A percentile compares a stretch with the other conserved stretches of the same genome.
Evolutionary conservation across 768 basidiomycete genomes (phyloP).

Genomic region (Suillus lakei): DNA sequence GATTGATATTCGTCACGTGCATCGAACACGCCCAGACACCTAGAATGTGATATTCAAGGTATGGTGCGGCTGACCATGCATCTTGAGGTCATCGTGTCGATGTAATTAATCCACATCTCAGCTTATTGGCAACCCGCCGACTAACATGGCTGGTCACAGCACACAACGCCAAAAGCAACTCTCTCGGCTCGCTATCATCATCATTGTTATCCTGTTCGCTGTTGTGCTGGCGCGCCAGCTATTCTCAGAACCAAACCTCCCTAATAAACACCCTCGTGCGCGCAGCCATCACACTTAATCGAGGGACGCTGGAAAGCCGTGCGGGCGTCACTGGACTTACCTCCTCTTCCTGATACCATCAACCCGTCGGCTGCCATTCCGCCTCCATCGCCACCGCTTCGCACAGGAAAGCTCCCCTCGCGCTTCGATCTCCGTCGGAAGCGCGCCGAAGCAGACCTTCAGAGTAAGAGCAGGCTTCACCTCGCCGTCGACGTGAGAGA

Average conservation of each 20-base stretch:
- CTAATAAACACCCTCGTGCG: background rate
- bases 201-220: conserved; percentile 29
- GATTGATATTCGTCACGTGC: conserved; percentile 16
- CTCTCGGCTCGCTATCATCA: conserved; percentile 21
- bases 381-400: background rate
- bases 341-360: conserved; percentile 24
- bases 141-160: conserved; percentile 28
- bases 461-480: conserved; percentile 22
- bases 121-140: conserved; percentile 6
- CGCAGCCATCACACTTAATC: conserved; percentile 13
- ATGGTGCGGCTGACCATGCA: conserved; percentile 2
- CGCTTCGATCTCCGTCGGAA: conserved; percentile 30
- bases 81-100: background rate
- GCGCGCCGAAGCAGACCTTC: conserved; percentile 16
- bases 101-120: background rate
- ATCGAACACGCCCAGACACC: conserved; percentile 6
- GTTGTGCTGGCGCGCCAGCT: conserved; percentile 23
- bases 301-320: conserved; percentile 40
- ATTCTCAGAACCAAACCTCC: background rate
- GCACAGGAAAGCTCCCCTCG: conserved; percentile 17
- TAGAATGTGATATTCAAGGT: background rate
- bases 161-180: conserved; percentile 17
- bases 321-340: conserved; percentile 35
- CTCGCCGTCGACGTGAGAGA: conserved; percentile 28
- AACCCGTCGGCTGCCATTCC: conserved; percentile 8